These are phyloP conservation scores for Cladosporium sp. DNA, from an alignment of 2,329 filamentous ascomycete species.

Conservation along the genomic window DNA sequence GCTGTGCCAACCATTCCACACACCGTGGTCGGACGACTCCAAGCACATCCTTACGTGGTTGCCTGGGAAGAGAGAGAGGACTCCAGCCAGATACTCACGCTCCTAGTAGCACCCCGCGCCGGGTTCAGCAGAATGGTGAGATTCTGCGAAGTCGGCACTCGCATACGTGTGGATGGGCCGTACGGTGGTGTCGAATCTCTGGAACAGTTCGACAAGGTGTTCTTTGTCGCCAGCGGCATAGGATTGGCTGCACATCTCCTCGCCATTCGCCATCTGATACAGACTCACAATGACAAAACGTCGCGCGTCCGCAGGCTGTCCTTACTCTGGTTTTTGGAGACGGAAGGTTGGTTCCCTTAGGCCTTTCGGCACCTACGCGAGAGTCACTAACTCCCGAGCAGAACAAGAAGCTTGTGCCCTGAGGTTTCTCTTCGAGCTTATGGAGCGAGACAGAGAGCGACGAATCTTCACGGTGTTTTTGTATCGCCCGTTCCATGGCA, in stretches of 20 bases:
- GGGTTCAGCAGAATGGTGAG: not conserved
- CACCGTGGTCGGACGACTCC: not conserved
- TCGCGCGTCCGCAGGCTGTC: not conserved
- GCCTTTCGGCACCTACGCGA: too few species aligned
- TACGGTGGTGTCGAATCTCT: too few species aligned
- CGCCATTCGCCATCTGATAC: not conserved
- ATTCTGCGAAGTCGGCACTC: too few species aligned
- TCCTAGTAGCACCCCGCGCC: not conserved
- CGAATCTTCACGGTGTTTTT: not conserved
- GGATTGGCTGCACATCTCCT: not conserved
- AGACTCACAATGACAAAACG: not conserved
- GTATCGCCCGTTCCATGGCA: not conserved
- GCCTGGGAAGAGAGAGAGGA: not conserved
- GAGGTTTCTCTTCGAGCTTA: not conserved
- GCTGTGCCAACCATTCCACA: too few species aligned
- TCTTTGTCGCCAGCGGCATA: not conserved
- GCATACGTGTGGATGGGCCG: too few species aligned
- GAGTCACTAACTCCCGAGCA: too few species aligned
- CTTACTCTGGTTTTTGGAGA: not conserved
- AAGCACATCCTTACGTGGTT: not conserved
- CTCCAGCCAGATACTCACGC: not conserved
- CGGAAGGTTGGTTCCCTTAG: too few species aligned
- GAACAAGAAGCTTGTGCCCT: too few species aligned
- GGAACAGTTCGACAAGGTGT: not conserved
- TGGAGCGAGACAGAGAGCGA: slow-evolving; percentile 1